phyloP scores from a whole-genome alignment of 257 asterid genomes.

The Solanum stenotomum region DNA sequence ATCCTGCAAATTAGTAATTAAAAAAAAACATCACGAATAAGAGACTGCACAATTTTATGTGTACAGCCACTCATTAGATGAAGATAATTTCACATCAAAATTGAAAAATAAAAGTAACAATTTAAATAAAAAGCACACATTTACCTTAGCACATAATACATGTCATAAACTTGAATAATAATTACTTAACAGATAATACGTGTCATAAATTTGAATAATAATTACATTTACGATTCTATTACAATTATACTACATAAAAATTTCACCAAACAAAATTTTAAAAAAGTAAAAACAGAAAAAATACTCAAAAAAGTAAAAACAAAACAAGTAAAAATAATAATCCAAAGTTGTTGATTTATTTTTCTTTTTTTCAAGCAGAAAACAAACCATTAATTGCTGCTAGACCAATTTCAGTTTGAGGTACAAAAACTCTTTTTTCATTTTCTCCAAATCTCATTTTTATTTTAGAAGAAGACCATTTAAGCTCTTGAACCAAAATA shows the following conservation, averaged over 20 bases:
- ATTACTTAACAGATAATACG: not conserved
- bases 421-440: not conserved
- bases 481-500: constrained; percentile 15
- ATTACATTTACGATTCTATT: not conserved
- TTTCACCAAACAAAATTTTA: no score
- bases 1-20: not conserved
- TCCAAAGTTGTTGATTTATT: not conserved
- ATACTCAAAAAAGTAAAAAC: not conserved
- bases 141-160: not conserved
- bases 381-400: not conserved
- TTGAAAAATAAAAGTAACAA: not conserved
- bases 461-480: constrained; percentile 10
- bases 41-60: not conserved
- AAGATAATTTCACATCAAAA: not conserved
- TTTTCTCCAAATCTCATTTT: not conserved
- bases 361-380: not conserved
- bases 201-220: not conserved
- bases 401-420: not conserved
- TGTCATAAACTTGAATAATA: not conserved
- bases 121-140: not conserved
- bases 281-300: not conserved
- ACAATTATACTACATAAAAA: not conserved
- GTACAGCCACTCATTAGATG: no score
- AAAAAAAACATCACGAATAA: not conserved
- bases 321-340: not conserved